phyloP scores from a whole-genome alignment of 176 grass and related monocot species.

The barley (Hordeum vulgare) region MorexV3_pseudomolecules_assembly NC_058522.1:481410069-481410568 shows the following conservation, averaged over 20 bases:
- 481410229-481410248: background rate
- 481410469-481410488: slow-evolving; percentile 4
- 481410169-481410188: too few species aligned
- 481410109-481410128: too few species aligned
- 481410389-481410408: slow-evolving; percentile 66
- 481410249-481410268: background rate
- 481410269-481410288: background rate
- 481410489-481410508: background rate
- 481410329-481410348: background rate
- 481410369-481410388: slow-evolving; percentile 44
- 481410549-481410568: too few species aligned
- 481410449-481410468: background rate
- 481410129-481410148: too few species aligned
- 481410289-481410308: background rate
- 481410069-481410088: too few species aligned
- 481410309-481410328: background rate
- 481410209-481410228: slow-evolving; percentile 5
- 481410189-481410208: background rate
- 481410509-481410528: too few species aligned
- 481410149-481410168: too few species aligned
- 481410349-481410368: background rate
- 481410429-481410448: slow-evolving; percentile 64
- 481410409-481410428: slow-evolving; percentile 66
- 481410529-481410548: too few species aligned
- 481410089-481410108: too few species aligned